Percentiles rank a stretch among this genome's conserved stretches.
These are phyloP conservation scores for Iris pallida DNA, from an alignment of 116 monocot species.

Conservation along the genomic window DNA sequence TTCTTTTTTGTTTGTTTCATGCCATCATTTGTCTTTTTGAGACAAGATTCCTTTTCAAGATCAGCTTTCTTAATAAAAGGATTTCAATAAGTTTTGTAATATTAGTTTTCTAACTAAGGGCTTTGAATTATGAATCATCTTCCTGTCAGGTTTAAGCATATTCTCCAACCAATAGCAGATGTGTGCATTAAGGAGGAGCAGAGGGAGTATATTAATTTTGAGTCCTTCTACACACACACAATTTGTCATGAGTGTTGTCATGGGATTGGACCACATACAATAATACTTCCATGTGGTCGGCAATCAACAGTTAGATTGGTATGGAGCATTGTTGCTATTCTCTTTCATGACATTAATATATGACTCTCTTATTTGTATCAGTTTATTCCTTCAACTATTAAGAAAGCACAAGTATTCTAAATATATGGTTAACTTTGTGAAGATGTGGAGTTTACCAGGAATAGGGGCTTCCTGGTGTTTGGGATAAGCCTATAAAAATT, in stretches of 20 bases:
- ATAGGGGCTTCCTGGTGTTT: too few relatives aligned
- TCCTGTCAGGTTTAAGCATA: slow-evolving; percentile 75
- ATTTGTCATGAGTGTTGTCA: slow-evolving; percentile 98
- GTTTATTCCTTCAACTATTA: too few relatives aligned
- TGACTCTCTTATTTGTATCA: background rate
- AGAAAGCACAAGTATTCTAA: too few relatives aligned
- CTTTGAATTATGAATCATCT: slow-evolving; percentile 5
- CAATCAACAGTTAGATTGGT: slow-evolving; percentile 94
- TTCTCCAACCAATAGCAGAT: slow-evolving; percentile 86
- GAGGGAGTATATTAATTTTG: slow-evolving; percentile 71
- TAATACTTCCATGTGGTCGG: slow-evolving; percentile 76
- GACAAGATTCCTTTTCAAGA: background rate
- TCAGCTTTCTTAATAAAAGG: too few relatives aligned
- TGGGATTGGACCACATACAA: slow-evolving; percentile 97
- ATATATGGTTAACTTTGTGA: too few relatives aligned
- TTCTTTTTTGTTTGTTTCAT: slow-evolving; percentile 10
- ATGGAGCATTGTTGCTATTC: slow-evolving; percentile 6
- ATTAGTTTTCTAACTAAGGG: background rate
- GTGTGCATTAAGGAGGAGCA: slow-evolving; percentile 79
- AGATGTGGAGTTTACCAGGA: too few relatives aligned
- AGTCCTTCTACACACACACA: slow-evolving; percentile 84
- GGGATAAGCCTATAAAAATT: too few relatives aligned
- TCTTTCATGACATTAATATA: background rate
- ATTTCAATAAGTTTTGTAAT: background rate
- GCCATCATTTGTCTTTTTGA: background rate